A percentile compares a stretch with the other conserved stretches of the same genome.
phyloP scores from a whole-genome alignment of 2,329 filamentous ascomycete species.

The Trichoderma pleuroti region DNA sequence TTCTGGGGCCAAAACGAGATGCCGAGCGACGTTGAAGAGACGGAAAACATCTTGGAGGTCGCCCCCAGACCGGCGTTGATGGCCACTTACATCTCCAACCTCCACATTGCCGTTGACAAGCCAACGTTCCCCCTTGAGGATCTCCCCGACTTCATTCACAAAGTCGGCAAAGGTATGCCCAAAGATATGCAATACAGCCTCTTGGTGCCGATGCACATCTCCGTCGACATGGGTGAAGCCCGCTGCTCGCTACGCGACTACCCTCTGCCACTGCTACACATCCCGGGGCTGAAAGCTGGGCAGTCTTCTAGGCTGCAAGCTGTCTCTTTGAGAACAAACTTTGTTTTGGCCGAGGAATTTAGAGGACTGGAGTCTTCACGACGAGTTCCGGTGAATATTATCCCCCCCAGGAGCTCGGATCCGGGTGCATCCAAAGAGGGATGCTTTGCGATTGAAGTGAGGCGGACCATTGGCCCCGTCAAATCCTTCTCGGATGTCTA shows the following conservation, averaged over 20 bases:
- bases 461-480: slow-evolving; percentile 86
- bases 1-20: slow-evolving; percentile 82
- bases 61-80: slow-evolving; percentile 81
- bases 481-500: slow-evolving; percentile 94
- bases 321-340: slow-evolving; percentile 80
- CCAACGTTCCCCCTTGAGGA: slow-evolving; percentile 83
- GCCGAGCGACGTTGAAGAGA: slow-evolving; percentile 76
- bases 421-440: slow-evolving; percentile 54
- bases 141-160: slow-evolving; percentile 78
- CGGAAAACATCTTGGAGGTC: slow-evolving; percentile 80
- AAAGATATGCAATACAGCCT: slow-evolving; percentile 85
- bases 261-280: slow-evolving; percentile 84
- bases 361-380: slow-evolving; percentile 75
- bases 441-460: slow-evolving; percentile 79
- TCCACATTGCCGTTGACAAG: slow-evolving; percentile 84
- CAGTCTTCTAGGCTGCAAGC: slow-evolving; percentile 79
- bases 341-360: slow-evolving; percentile 94
- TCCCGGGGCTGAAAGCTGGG: slow-evolving; percentile 74
- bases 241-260: slow-evolving; percentile 88
- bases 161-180: slow-evolving; percentile 95
- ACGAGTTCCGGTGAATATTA: slow-evolving; percentile 76
- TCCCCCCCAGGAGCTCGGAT: slow-evolving; percentile 63
- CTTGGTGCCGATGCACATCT: slow-evolving; percentile 83
- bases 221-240: slow-evolving; percentile 86
- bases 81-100: slow-evolving; percentile 74